Evolutionary conservation across 2,329 filamentous ascomycete genomes (phyloP), one percentile per base, ranked within the genome.

Genomic region (Alternaria ethzedia): DNA sequence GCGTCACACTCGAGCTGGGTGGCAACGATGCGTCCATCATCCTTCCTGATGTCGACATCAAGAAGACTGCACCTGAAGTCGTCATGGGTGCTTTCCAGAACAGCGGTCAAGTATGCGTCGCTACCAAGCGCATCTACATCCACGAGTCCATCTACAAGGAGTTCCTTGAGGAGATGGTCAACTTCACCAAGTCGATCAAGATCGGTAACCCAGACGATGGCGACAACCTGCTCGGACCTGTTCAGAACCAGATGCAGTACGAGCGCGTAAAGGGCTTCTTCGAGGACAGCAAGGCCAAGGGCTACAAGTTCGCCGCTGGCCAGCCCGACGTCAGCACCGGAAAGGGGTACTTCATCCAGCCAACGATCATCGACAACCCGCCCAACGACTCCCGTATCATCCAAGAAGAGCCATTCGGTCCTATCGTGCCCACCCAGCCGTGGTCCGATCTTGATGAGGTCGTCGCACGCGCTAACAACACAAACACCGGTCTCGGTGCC

Each of bases 161-260:
- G 56, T 78, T 80, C 64, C 67, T 79, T 11, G 30, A 70, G 30
- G 83, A 76, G 63, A 76, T 86, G 57, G 79, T 83, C 23, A 79
- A 81, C 52, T 82, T 84, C 46, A 83, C 85, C 51, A 83, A 84
- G 63, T 70, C 64, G 8, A 63, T 83, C 46, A 80, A 81, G 59
- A 68, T 81, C 46, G 84, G 70, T 60, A 76, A 44, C 74, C 61
- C 78, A 70, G 66, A 77, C 26, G 76, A 85, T 58, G 82, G 78
- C 54, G 80, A 80, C 45, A 81, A 84, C 46, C 74, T 86, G 43
- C 83, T 88, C 59, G 86, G 88, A 1, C 90, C 90, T 0, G 78
- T 91, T 3, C 88, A 89, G 64, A 91, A 91, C 77, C 78, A 83
- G 67, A 86, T 88, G 84, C 90, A 91, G 76, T 91, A 84, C 72